Evolutionary conservation across 2,329 filamentous ascomycete species (phyloP), one percentile per base, ranked within the genome.

Genomic region (Colletotrichum sublineola): DNA sequence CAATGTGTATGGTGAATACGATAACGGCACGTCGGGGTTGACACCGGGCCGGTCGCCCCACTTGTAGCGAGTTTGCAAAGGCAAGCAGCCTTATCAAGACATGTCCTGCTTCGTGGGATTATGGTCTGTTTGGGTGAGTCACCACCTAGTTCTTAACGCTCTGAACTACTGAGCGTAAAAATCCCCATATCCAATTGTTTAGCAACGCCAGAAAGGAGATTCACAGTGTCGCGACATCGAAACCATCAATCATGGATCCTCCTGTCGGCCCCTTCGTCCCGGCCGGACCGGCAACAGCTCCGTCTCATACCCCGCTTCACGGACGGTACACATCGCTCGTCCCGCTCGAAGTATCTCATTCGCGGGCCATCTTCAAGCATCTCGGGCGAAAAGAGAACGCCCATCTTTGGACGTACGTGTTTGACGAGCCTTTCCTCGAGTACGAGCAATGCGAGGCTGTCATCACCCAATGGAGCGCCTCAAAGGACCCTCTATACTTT

Each of bases 401-500:
- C 0, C 72, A 76, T 40, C 76, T 76, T 1, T 83, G 82, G 82
- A 81, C 79, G 0, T 82, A 82, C 36, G 76, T 83, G 75, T 71
- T 80, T 18, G 68, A 70, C 1, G 75, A 74, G 0, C 79, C 78
- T 0, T 80, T 77, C 11, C 58, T 74, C 7, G 73, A 74, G 0
- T 56, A 69, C 15, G 42, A 71, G 0, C 48, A 76, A 2, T 81
- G 78, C 73, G 74, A 74, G 24, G 40, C 68, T 0, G 52, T 67
- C 0, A 69, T 80, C 8, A 48, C 65, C 18, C 42, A 67, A 2
- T 81, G 77, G 75, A 73, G 73, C 44, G 73, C 58, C 3, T 80
- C 79, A 0, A 65, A 75, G 1, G 82, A 86, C 68, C 80, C 82
- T 0, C 76, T 84, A 50, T 85, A 83, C 76, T 89, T 83, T 75